phyloP scores from a whole-genome alignment of 495 filamentous ascomycete genomes.

The Penicillium crystallinum region DNA sequence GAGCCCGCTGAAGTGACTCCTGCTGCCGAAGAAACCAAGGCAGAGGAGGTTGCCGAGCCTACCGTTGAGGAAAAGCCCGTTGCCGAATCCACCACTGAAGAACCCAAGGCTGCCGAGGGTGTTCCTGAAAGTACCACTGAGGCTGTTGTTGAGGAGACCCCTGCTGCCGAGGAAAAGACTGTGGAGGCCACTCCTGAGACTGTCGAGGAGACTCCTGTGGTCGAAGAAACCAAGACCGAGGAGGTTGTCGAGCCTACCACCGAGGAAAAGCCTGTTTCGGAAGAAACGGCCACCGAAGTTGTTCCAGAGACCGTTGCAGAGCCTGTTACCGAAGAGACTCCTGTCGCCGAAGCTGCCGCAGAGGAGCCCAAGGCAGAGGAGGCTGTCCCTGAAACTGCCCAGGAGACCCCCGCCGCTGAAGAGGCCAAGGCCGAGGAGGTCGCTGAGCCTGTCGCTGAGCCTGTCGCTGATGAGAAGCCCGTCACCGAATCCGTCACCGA shows the following conservation, averaged over 20 bases:
- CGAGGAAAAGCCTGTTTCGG: slow-evolving; percentile 12
- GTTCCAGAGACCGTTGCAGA: slow-evolving; percentile 1
- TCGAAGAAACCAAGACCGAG: slow-evolving; percentile 7
- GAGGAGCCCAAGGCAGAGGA: slow-evolving; percentile 8
- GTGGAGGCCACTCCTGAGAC: not conserved
- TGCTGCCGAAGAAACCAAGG: slow-evolving; percentile 9
- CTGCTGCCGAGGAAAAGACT: not conserved
- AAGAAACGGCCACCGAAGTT: not conserved
- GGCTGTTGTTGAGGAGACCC: too few species aligned
- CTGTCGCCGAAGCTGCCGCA: not conserved
- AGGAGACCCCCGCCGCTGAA: slow-evolving; percentile 10
- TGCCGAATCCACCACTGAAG: not conserved
- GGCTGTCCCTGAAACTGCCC: slow-evolving; percentile 6
- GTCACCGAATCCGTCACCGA: not conserved
- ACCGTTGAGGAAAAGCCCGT: not conserved
- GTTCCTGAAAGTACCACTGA: not conserved
- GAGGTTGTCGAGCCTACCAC: slow-evolving; percentile 2
- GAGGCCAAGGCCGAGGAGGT: not conserved
- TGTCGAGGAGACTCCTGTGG: slow-evolving; percentile 9
- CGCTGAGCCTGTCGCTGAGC: not conserved
- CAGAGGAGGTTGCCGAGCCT: slow-evolving; percentile 4
- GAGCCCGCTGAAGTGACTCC: slow-evolving; percentile 8
- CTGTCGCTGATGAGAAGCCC: not conserved
- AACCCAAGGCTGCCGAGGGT: not conserved
- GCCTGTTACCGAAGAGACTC: slow-evolving; percentile 6